A percentile compares a stretch with the other conserved stretches of the same genome.
Evolutionary conservation across 176 grass and related monocot genomes (phyloP).

Genomic region (Guadua angustifolia): DNA sequence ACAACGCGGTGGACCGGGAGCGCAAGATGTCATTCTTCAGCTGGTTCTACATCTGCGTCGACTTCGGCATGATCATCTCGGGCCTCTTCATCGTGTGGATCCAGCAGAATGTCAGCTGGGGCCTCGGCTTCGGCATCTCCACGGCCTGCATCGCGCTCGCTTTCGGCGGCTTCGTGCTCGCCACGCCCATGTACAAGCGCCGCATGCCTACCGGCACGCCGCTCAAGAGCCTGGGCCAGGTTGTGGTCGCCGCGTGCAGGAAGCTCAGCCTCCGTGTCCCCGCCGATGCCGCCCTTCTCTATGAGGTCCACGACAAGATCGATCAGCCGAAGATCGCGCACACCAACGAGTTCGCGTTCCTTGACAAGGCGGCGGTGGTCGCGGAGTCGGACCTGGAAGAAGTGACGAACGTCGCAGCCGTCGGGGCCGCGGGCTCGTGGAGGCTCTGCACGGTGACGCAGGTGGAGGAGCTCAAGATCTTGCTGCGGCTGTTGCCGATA

Average conservation of each 20-base stretch:
- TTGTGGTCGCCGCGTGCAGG: slow-evolving; percentile 63
- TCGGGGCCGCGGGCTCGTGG: slow-evolving; percentile 20
- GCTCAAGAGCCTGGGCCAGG: slow-evolving; percentile 66
- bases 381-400: slow-evolving; percentile 44
- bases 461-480: slow-evolving; percentile 86
- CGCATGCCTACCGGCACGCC: slow-evolving; percentile 58
- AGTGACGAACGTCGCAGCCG: slow-evolving; percentile 10
- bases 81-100: slow-evolving; percentile 81
- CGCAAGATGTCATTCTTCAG: slow-evolving; percentile 77
- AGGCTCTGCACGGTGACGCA: slow-evolving; percentile 77
- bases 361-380: slow-evolving; percentile 70
- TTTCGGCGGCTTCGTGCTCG: slow-evolving; percentile 57
- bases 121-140: slow-evolving; percentile 77
- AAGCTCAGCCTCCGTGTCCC: slow-evolving; percentile 47
- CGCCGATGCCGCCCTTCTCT: slow-evolving; percentile 44
- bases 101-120: slow-evolving; percentile 83
- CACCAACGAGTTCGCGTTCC: slow-evolving; percentile 68
- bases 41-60: slow-evolving; percentile 75
- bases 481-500: slow-evolving; percentile 58
- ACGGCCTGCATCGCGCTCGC: slow-evolving; percentile 61
- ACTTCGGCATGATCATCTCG: slow-evolving; percentile 74
- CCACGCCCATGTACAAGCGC: slow-evolving; percentile 58
- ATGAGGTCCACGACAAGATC: slow-evolving; percentile 44
- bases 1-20: slow-evolving; percentile 57
- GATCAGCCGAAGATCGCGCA: slow-evolving; percentile 56